These are phyloP conservation scores for Sporobolomyces roseus DNA, from an alignment of 768 basidiomycete genomes.

Conservation along the genomic window DNA sequence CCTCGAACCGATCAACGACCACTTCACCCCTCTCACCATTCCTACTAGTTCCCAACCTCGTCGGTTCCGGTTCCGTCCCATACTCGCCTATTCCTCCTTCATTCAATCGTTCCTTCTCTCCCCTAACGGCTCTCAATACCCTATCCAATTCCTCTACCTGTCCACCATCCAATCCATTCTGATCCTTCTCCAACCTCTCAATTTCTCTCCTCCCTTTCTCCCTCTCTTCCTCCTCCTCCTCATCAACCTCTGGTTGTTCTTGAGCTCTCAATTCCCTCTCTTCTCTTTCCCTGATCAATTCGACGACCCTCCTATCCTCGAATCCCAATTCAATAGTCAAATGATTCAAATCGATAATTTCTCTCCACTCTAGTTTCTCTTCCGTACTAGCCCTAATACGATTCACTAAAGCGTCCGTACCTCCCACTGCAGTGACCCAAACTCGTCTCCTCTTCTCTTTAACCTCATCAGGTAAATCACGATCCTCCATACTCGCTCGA, in stretches of 20 bases:
- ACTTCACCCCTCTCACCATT: not conserved
- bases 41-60: not conserved
- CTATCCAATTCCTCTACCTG: conserved; percentile 24
- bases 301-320: conserved; percentile 12
- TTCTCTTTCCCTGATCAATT: not conserved
- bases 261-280: not conserved
- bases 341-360: conserved; percentile 15
- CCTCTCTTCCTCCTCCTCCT: conserved; percentile 9
- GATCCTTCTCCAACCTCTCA: conserved; percentile 3
- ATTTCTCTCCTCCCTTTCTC: conserved; percentile 28
- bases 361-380: conserved; percentile 27
- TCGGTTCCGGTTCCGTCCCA: not conserved
- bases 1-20: conserved; percentile 10
- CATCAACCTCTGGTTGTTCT: not conserved
- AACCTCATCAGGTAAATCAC: not conserved
- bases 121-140: conserved; percentile 10
- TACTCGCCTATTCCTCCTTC: not conserved
- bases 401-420: conserved; percentile 24
- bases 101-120: not conserved
- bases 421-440: conserved; percentile 32
- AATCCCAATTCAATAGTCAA: conserved; percentile 20
- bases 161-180: not conserved
- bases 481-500: not conserved
- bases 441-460: conserved; percentile 1
- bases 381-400: not conserved